These are phyloP conservation scores for Cymbopogon flexuosus DNA, from an alignment of 202 grass and related monocot genomes.

Conservation along the genomic window DNA sequence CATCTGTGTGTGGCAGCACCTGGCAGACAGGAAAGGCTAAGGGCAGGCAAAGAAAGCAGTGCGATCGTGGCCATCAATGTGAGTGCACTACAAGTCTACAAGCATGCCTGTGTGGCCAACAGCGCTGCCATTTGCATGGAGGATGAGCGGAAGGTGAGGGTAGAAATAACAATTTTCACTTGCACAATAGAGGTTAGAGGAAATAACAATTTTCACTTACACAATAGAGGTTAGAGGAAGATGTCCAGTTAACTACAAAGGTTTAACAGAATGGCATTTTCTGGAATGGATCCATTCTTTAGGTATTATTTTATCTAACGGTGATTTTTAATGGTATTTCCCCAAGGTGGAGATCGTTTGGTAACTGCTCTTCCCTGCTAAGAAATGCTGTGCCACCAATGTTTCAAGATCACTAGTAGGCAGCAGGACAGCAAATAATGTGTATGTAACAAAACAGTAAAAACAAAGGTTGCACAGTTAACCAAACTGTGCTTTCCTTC, in stretches of 20 bases:
- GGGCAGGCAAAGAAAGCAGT: background rate
- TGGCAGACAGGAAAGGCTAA: background rate
- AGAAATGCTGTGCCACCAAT: background rate
- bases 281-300: background rate
- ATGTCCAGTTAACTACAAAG: background rate
- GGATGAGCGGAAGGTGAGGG: background rate
- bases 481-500: background rate
- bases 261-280: background rate
- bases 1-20: background rate
- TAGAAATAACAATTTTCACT: background rate
- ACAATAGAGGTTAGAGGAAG: background rate
- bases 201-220: background rate
- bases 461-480: background rate
- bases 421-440: background rate
- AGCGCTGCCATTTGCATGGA: background rate
- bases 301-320: background rate
- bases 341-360: background rate
- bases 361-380: background rate
- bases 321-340: background rate
- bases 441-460: background rate
- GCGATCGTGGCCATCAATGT: background rate
- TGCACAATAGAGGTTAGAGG: background rate
- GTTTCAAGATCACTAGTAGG: background rate
- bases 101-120: background rate
- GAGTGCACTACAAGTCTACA: background rate